Evolutionary conservation across 495 filamentous ascomycete species (phyloP), one percentile per base, ranked within the genome.

Genomic region (Podospora comata): DNA sequence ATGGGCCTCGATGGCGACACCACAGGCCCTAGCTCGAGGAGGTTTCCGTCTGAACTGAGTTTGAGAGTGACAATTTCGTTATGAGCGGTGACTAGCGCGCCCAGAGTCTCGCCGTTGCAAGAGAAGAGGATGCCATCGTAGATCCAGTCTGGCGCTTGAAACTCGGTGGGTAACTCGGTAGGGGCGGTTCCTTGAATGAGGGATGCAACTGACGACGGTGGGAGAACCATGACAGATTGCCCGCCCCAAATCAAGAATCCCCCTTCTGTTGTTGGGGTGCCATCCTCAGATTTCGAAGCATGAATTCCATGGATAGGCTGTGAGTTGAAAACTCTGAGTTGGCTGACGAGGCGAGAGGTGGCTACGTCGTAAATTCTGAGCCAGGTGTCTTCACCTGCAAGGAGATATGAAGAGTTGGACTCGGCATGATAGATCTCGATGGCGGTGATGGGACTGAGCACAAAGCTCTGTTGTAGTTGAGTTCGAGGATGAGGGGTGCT

Each of bases 1-100:
- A 96, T 93, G 5, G 92, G 95, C 64, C 90, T 85, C 9, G 93
- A 92, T 6, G 91, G 91, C 3, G 89, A 87, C 13, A 82, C 81
- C 0, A 91, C 77, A 28, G 83, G 68, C 5, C 82, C 75, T 5
- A 82, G 72, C 2, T 61, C 26, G 26, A 76, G 66, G 26, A 54
- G 26, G 34, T 75, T 68, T 4, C 28, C 64, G 62, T 72, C 65
- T 15, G 70, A 34, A 19, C 64, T 59, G 65, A 75, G 48, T 15
- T 66, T 71, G 13, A 81, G 74, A 58, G 79, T 78, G 4, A 85
- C 71, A 18, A 91, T 77, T 5, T 89, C 87, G 82, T 97, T 97
- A 75, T 97, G 95, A 4, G 94, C 92, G 0, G 94, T 96, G 44
- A 97, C 81, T 11, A 94, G 74, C 4, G 82, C 82, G 63, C 74